Base-by-base conservation (phyloP, 2,329 filamentous ascomycete genomes). In the Phialocephala subalpina region DNA sequence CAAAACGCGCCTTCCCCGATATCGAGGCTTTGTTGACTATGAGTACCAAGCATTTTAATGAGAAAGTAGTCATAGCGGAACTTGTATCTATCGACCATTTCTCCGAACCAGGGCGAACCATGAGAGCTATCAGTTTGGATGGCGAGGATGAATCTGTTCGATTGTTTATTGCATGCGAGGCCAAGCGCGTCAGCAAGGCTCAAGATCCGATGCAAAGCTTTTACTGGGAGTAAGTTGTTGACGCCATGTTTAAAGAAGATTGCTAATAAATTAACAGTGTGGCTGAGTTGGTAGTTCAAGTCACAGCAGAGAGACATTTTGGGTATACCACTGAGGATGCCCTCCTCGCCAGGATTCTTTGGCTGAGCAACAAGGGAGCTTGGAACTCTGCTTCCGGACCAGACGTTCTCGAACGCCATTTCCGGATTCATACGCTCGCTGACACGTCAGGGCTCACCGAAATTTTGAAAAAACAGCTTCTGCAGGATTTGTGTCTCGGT, bases 401-500 rank as follows among this genome's bases (percentile, higher is more conserved):
- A 18, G 55, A 60, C 40, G 57, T 60, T 38, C 20, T 70, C 1
- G 61, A 67, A 22, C 64, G 55, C 20, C 52, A 68, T 22, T 58
- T 69, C 14, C 59, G 60, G 7, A 33, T 60, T 7, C 56, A 60
- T 18, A 57, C 35, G 8, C 57, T 62, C 20, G 25, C 27, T 16
- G 61, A 64, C 42, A 64, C 59, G 22, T 7, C 49, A 11, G 56
- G 56, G 4, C 42, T 67, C 9, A 35, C 40, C 3, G 16, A 42
- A n/a, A 53, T 58, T n/a, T 60, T 70, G 12, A 42, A 42, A 27
- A 67, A 62, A 69, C 80, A 84, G 20, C 72, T 84, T 0, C 73
- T 86, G 18, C 77, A 77, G 20, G 77, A 82, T 58, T 73, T 84
- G 9, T 84, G 82, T 62, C 75, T 86, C 29, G 84, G 83, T 0